These are phyloP conservation scores for Aspergillus phoenicis DNA, from an alignment of 2,329 filamentous ascomycete genomes.

Conservation along the genomic window DNA sequence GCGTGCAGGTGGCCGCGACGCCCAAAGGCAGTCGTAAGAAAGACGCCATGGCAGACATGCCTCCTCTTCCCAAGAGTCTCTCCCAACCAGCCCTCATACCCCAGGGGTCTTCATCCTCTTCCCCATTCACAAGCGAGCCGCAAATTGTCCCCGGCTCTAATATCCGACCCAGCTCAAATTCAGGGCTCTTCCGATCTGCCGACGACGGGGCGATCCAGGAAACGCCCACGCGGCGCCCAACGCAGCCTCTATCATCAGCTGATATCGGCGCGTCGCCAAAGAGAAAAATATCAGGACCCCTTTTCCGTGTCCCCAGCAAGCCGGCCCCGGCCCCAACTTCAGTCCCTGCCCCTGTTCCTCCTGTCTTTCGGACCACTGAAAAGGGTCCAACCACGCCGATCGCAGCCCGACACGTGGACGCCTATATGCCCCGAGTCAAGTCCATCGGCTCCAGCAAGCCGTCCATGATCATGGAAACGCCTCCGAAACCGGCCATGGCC, in stretches of 20 bases:
- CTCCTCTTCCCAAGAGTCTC: slow-evolving; percentile 30
- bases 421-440: slow-evolving; percentile 15
- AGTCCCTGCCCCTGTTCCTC: not conserved
- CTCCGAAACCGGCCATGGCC: slow-evolving; percentile 22
- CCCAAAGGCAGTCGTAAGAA: slow-evolving; percentile 44
- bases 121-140: slow-evolving; percentile 32
- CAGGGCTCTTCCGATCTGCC: slow-evolving; percentile 22
- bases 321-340: slow-evolving; percentile 12
- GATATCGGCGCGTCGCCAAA: slow-evolving; percentile 17
- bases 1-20: slow-evolving; percentile 54
- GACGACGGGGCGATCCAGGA: slow-evolving; percentile 36
- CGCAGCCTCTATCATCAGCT: slow-evolving; percentile 26
- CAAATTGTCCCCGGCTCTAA: slow-evolving; percentile 37
- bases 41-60: slow-evolving; percentile 31
- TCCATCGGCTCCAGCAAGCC: slow-evolving; percentile 11
- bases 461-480: slow-evolving; percentile 35
- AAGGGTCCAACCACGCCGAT: slow-evolving; percentile 33
- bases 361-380: slow-evolving; percentile 24
- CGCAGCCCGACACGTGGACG: slow-evolving; percentile 26
- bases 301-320: slow-evolving; percentile 32
- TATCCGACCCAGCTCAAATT: slow-evolving; percentile 31
- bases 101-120: slow-evolving; percentile 20
- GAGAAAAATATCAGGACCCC: slow-evolving; percentile 20
- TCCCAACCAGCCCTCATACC: slow-evolving; percentile 35
- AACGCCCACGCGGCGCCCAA: slow-evolving; percentile 43